These are phyloP conservation scores for Xylariales sp. DNA, from an alignment of 2,329 filamentous ascomycete species.

Conservation along the genomic window DNA sequence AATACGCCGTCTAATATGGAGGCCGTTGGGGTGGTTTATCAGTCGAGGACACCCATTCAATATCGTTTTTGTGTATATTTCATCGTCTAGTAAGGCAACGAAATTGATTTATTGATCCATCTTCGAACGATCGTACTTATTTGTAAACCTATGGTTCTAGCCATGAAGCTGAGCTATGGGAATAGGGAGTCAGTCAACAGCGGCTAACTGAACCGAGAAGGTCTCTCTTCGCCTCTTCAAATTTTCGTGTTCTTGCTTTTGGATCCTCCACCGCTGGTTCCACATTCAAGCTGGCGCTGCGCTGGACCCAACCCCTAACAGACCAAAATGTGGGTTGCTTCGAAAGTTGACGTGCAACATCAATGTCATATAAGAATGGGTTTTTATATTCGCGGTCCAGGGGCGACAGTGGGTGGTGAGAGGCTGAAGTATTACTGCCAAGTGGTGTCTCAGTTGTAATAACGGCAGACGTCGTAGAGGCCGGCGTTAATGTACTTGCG, in stretches of 20 bases:
- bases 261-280: constrained; percentile 43
- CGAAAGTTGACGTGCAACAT: constrained; percentile 48
- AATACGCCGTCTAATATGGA: constrained; percentile 5
- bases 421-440: constrained; percentile 15
- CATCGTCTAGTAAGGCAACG: background rate
- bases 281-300: constrained; percentile 38
- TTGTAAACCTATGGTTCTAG: constrained; percentile 20
- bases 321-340: constrained; percentile 47
- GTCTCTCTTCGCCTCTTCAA: constrained; percentile 61
- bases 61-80: constrained; percentile 8
- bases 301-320: constrained; percentile 46
- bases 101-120: constrained; percentile 6
- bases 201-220: constrained; percentile 53
- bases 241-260: constrained; percentile 53
- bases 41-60: background rate
- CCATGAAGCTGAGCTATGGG: background rate
- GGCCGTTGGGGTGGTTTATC: background rate
- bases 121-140: constrained; percentile 19
- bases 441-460: constrained; percentile 18
- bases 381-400: constrained; percentile 44
- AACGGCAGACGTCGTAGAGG: constrained; percentile 4
- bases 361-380: constrained; percentile 43
- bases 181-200: constrained; percentile 32
- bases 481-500: constrained; percentile 6
- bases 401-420: constrained; percentile 45